Percentiles rank a stretch among this genome's conserved stretches.
These are phyloP conservation scores for Bothia castanella DNA, from an alignment of 1,284 basidiomycete genomes.

Conservation along the genomic window DNA sequence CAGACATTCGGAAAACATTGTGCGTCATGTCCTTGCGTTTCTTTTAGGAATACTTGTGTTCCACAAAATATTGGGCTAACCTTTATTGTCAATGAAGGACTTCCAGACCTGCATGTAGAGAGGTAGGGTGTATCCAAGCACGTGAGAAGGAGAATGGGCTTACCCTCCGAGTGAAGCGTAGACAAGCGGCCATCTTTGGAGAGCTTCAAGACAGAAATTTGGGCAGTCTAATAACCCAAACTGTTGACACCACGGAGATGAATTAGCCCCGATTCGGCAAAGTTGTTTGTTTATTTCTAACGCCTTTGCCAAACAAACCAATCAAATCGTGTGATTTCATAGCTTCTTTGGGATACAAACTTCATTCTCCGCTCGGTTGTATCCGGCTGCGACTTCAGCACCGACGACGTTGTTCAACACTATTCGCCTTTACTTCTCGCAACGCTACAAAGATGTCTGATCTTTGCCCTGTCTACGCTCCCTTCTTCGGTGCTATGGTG, in stretches of 20 bases:
- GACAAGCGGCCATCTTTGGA: constrained; percentile 53
- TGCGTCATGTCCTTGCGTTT: constrained; percentile 62
- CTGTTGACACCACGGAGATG: background rate
- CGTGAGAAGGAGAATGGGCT: constrained; percentile 13
- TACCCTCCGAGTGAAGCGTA: constrained; percentile 63
- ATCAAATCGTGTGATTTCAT: too few species aligned
- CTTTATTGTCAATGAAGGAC: constrained; percentile 72
- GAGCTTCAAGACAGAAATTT: too few species aligned
- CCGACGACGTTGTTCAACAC: background rate
- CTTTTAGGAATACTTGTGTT: background rate
- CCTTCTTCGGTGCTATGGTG: constrained; percentile 97
- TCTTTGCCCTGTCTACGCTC: constrained; percentile 90
- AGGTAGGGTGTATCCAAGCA: background rate
- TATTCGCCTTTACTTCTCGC: background rate
- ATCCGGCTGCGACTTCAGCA: constrained; percentile 15
- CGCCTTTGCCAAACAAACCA: constrained; percentile 27
- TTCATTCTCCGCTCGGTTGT: constrained; percentile 25
- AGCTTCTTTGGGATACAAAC: background rate
- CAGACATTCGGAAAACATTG: constrained; percentile 74
- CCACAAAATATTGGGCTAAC: constrained; percentile 32
- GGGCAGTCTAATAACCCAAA: background rate
- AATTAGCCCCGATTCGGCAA: background rate
- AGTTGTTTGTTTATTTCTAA: constrained; percentile 33
- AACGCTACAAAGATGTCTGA: constrained; percentile 60
- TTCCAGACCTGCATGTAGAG: constrained; percentile 65